Conservation (phyloP, 352 stramenopile genomes). For the Proteromonas lacertae region DNA sequence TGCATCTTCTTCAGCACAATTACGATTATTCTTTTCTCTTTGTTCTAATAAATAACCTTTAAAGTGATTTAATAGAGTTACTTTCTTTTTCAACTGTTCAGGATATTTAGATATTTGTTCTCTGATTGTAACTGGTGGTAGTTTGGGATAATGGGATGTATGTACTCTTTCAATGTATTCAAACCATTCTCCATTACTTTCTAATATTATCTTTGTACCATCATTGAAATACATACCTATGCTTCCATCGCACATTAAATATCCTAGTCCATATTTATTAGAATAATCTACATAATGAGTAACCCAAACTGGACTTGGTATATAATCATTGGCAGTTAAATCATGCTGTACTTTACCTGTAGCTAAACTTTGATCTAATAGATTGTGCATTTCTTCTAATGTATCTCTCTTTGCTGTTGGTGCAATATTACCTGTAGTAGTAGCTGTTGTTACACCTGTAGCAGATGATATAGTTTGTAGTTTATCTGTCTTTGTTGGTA, state of each 20-base stretch:
- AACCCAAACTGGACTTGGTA: too few species aligned
- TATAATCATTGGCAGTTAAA: too few species aligned
- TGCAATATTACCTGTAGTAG: not conserved
- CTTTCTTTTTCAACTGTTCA: slow-evolving; percentile 66
- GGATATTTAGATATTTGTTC: slow-evolving; percentile 28
- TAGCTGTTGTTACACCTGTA: not conserved
- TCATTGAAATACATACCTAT: slow-evolving; percentile 94
- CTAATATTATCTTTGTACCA: slow-evolving; percentile 76
- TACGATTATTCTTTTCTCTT: slow-evolving; percentile 3
- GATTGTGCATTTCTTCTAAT: not conserved
- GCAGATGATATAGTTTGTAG: not conserved
- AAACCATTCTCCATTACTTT: slow-evolving; percentile 38
- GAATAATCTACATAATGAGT: slow-evolving; percentile 92
- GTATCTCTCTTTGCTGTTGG: not conserved
- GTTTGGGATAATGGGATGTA: not conserved
- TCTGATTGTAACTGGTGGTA: not conserved
- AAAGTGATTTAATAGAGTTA: slow-evolving; percentile 85
- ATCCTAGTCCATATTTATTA: slow-evolving; percentile 91
- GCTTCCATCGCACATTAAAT: slow-evolving; percentile 68
- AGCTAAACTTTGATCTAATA: not conserved
- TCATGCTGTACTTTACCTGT: not conserved
- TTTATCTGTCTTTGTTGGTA: too few species aligned
- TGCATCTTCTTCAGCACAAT: not conserved
- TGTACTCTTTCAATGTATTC: slow-evolving; percentile 63
- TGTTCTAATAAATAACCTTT: slow-evolving; percentile 72